Percentiles rank a stretch among this genome's conserved stretches.
These are phyloP conservation scores for Musa beccarii DNA, from an alignment of 176 grass and related monocot species.

Conservation along the genomic window DNA sequence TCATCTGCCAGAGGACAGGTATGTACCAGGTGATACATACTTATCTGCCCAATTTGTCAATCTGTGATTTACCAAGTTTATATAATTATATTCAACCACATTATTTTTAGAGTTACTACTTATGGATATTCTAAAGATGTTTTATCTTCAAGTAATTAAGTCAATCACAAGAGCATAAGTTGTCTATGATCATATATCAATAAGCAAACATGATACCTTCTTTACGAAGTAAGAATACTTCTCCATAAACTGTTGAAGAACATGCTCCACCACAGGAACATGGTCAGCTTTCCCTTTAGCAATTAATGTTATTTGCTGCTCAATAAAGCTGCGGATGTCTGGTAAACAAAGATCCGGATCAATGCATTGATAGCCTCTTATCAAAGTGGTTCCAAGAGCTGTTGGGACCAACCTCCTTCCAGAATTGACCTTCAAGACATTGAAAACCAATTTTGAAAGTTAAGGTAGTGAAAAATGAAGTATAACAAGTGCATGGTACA, in stretches of 20 bases:
- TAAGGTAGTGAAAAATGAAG: background rate
- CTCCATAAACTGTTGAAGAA: conserved; percentile 69
- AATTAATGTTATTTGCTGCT: conserved; percentile 91
- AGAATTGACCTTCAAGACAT: conserved; percentile 60
- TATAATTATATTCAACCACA: too few relatives aligned
- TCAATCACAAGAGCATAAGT: background rate
- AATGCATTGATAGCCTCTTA: conserved; percentile 97
- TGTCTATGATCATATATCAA: background rate
- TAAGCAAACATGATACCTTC: conserved; percentile 43
- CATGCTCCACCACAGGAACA: conserved; percentile 62
- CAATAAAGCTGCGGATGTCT: conserved; percentile 95
- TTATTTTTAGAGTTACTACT: too few relatives aligned
- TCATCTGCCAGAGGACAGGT: too few relatives aligned
- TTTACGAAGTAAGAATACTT: conserved; percentile 89
- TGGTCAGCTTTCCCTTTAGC: conserved; percentile 83
- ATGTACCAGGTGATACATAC: too few relatives aligned
- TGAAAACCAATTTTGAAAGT: background rate
- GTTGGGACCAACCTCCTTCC: conserved; percentile 85
- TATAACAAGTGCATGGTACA: background rate
- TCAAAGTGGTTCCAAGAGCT: conserved; percentile 76
- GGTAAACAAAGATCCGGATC: conserved; percentile 90
- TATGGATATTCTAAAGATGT: background rate
- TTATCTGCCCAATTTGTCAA: too few relatives aligned
- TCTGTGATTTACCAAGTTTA: too few relatives aligned
- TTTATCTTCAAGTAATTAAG: background rate